Evolutionary conservation across 2,329 filamentous ascomycete genomes (phyloP).

Genomic region (Thelonectria olida): DNA sequence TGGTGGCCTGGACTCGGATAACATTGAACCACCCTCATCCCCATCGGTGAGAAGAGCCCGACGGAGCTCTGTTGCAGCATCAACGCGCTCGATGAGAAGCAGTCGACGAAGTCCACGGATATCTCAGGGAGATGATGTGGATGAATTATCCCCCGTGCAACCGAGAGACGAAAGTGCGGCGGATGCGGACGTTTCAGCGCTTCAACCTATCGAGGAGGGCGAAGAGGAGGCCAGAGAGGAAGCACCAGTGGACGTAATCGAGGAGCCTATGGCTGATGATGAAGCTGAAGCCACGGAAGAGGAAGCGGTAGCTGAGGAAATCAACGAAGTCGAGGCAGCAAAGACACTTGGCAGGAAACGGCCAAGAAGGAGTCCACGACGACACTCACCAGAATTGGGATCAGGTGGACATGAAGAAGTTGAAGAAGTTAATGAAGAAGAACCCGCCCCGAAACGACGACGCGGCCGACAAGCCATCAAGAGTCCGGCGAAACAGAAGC

Average conservation of each 20-base stretch:
- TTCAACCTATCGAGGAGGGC: slow-evolving; percentile 16
- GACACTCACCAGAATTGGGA: slow-evolving; percentile 54
- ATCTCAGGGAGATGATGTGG: slow-evolving; percentile 33
- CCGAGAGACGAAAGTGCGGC: slow-evolving; percentile 4
- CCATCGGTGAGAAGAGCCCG: slow-evolving; percentile 55
- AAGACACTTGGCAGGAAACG: slow-evolving; percentile 54
- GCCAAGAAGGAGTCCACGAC: slow-evolving; percentile 47
- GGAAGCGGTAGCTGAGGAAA: slow-evolving; percentile 51
- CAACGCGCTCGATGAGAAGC: slow-evolving; percentile 43
- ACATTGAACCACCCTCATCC: slow-evolving; percentile 44
- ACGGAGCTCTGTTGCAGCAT: slow-evolving; percentile 44
- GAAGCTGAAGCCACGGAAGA: slow-evolving; percentile 35
- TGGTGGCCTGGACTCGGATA: slow-evolving; percentile 46
- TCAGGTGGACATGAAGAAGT: slow-evolving; percentile 46
- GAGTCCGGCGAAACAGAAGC: slow-evolving; percentile 56
- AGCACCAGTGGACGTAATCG: background rate
- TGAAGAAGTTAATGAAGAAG: slow-evolving; percentile 34
- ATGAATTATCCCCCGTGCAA: slow-evolving; percentile 48
- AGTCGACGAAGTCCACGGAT: slow-evolving; percentile 31
- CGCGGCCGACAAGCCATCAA: slow-evolving; percentile 44
- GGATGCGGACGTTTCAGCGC: slow-evolving; percentile 26
- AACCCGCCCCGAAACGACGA: slow-evolving; percentile 50
- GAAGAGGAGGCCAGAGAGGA: slow-evolving; percentile 15
- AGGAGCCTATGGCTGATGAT: slow-evolving; percentile 28
- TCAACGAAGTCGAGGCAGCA: slow-evolving; percentile 55